Evolutionary conservation across 2,329 filamentous ascomycete species (phyloP), one percentile per base, ranked within the genome.

Genomic region (Claviceps digitariae): DNA sequence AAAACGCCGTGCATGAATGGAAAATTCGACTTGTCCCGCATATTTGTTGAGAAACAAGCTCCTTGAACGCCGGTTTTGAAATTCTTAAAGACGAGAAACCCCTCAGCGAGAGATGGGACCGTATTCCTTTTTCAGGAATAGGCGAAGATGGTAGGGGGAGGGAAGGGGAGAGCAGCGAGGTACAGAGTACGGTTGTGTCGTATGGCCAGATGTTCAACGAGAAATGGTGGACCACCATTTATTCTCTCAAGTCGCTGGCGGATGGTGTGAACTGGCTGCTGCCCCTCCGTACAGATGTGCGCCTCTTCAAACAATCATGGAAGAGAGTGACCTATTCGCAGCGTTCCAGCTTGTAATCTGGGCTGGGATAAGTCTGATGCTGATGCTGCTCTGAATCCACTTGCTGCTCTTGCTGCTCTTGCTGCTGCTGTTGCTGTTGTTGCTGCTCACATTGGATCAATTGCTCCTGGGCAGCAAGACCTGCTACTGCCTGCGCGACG

Each of bases 251-350:
- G n/a, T n/a, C n/a, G n/a, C n/a, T n/a, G n/a, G n/a, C n/a, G n/a
- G n/a, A n/a, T n/a, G n/a, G n/a, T n/a, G 45, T 55, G 58, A 57
- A 49, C 52, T 46, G 46, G 58, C 45, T 29, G 27, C 9, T 29
- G 9, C 27, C 27, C 27, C 27, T 29, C 27, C n/a, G n/a, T n/a
- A 54, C 81, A 62, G 78, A 74, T 68, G 54, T 78, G 75, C 46
- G 80, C 74, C 51, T 81, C 78, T 20, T 80, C 77, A 2, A 73
- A 72, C 8, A 72, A 69, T 52, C 72, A 68, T 38, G 67, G 66
- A 7, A n/a, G n/a, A n/a, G n/a, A n/a, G n/a, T n/a, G n/a, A 75
- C 72, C n/a, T 76, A 71, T 9, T 71, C 68, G 8, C 58, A 58
- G 27, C 62, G 57, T 3, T 71, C 70, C 4, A 67, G 51, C 58